Conservation (phyloP, 768 basidiomycete species). For the Candolleomyces efflorescens region DNA sequence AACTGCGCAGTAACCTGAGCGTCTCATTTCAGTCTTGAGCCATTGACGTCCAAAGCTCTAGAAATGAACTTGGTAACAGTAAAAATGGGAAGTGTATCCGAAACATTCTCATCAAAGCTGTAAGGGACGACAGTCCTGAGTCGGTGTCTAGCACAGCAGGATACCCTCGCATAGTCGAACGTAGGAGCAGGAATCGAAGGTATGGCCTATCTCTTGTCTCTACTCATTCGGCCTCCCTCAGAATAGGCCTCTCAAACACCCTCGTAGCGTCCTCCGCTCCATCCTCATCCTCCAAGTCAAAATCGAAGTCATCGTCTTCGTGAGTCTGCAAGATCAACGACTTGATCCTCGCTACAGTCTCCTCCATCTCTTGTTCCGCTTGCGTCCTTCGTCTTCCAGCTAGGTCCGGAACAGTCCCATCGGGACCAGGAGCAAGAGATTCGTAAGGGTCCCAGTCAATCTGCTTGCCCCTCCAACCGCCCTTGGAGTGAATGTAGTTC, state of each 20-base stretch:
- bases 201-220: too few species aligned
- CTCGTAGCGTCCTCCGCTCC: slow-evolving; percentile 18
- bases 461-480: slow-evolving; percentile 49
- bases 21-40: too few species aligned
- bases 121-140: too few species aligned
- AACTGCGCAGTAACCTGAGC: too few species aligned
- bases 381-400: slow-evolving; percentile 24
- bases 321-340: slow-evolving; percentile 27
- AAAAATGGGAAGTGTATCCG: too few species aligned
- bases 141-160: too few species aligned
- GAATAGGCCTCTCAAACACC: slow-evolving; percentile 25
- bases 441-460: slow-evolving; percentile 29
- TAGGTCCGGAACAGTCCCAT: slow-evolving; percentile 20
- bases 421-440: slow-evolving; percentile 23
- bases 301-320: slow-evolving; percentile 22
- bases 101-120: too few species aligned
- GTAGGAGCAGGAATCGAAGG: too few species aligned
- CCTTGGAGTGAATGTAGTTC: slow-evolving; percentile 44
- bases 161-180: too few species aligned
- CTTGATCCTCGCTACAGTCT: slow-evolving; percentile 29
- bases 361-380: slow-evolving; percentile 32
- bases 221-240: slow-evolving; percentile 26
- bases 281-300: slow-evolving; percentile 22
- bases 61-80: too few species aligned
- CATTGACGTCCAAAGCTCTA: too few species aligned